Evolutionary conservation across 2,329 filamentous ascomycete species (phyloP), one percentile per base, ranked within the genome.

Genomic region (Rugonectria rugulosa): DNA sequence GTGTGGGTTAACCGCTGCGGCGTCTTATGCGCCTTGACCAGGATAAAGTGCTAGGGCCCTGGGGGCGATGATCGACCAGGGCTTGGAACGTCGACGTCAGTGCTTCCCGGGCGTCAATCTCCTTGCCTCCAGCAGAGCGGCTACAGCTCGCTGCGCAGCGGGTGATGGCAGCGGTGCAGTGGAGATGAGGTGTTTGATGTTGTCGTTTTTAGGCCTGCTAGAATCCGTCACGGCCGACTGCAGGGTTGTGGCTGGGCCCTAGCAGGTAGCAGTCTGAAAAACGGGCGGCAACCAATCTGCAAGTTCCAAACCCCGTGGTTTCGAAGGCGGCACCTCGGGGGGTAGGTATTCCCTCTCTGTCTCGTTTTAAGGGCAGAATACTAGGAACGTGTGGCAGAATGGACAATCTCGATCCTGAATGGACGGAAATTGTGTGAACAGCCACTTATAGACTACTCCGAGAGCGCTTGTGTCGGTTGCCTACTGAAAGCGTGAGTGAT

Each of bases 21-120:
- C 61, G 68, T 73, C 63, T 69, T 65, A 73, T 71, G 70, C 65
- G 69, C 62, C 34, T 64, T 68, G 64, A 62, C 57, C 58, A 59
- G 63, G 57, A 63, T 58, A 51, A 64, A 55, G 54, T 65, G 63
- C 56, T 63, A 53, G 59, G 48, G 57, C 67, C 47, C 47, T 42
- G 29, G 67, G 61, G 67, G 64, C 56, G 65, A 71, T 67, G 66
- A 71, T 68, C 64, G 66, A 61, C 69, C 66, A 63, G 67, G 65
- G 65, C 57, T 62, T 46, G 31, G 56, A 56, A 56, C 40, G 59
- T 60, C 64, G 54, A 68, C 55, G 65, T 66, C 64, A 70, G 61
- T 67, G 59, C 60, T 66, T n/a, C 29, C 48, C 21, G 44, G 53
- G 56, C 57, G 46, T 42, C 56, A 50, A 48, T 51, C 38, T 64